Conservation (phyloP, 1,284 basidiomycete genomes). For the Binderoboletus segoi region DNA sequence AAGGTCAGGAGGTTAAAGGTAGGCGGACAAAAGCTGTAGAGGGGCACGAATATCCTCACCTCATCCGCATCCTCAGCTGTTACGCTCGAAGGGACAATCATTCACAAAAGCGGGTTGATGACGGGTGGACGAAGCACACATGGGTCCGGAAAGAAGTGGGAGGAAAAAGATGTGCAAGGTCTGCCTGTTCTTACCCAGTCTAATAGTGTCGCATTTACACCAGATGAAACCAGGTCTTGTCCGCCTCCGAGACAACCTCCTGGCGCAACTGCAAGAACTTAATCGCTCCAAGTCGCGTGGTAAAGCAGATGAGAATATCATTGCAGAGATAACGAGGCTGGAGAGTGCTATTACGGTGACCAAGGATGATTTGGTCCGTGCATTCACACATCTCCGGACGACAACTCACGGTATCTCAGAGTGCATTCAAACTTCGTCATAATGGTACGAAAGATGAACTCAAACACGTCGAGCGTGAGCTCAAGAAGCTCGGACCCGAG, state of each 20-base stretch:
- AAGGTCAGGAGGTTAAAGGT: constrained; percentile 96
- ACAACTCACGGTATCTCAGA: constrained; percentile 37
- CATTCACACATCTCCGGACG: neutral
- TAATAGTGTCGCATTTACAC: constrained; percentile 2
- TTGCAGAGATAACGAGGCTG: constrained; percentile 76
- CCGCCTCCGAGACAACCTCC: constrained; percentile 72
- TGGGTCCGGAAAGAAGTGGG: constrained; percentile 80
- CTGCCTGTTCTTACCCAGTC: constrained; percentile 1
- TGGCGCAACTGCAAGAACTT: constrained; percentile 82
- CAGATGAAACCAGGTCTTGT: constrained; percentile 56
- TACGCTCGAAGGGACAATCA: constrained; percentile 94
- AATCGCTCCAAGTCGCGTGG: constrained; percentile 79
- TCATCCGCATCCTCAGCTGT: constrained; percentile 65
- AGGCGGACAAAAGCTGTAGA: constrained; percentile 21
- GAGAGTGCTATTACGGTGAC: constrained; percentile 75
- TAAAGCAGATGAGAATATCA: constrained; percentile 80
- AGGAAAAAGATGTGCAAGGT: constrained; percentile 92
- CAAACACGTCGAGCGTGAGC: constrained; percentile 72
- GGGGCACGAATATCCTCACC: neutral
- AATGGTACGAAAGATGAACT: constrained; percentile 79
- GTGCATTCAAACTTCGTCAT: constrained; percentile 66
- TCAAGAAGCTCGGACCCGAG: constrained; percentile 69
- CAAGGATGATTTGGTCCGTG: constrained; percentile 81
- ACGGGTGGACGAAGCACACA: constrained; percentile 90
- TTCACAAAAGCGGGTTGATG: constrained; percentile 97